Conservation (phyloP, 2,329 filamentous ascomycete species). For the Alternaria triticina region DNA sequence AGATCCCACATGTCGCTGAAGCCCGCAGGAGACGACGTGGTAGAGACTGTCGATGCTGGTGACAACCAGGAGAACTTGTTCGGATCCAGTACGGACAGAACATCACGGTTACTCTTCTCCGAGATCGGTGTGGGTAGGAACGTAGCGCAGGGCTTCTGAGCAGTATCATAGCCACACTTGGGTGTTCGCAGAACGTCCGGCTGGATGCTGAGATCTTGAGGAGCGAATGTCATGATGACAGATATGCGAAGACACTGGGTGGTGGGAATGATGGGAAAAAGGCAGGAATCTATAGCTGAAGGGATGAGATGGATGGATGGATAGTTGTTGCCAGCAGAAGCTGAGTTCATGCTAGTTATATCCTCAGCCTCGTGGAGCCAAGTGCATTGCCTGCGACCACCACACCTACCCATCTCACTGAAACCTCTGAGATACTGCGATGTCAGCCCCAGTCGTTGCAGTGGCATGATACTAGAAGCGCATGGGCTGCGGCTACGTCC, state of each 20-base stretch:
- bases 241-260: neutral
- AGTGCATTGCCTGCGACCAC: neutral
- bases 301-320: neutral
- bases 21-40: neutral
- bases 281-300: neutral
- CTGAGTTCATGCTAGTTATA: neutral
- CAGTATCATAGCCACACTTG: neutral
- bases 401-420: neutral
- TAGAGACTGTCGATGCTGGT: neutral
- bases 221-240: neutral
- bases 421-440: neutral
- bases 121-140: neutral
- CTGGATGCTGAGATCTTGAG: neutral
- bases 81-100: neutral
- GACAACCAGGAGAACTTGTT: neutral
- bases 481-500: neutral
- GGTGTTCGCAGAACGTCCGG: neutral
- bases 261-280: neutral
- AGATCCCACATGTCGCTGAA: neutral
- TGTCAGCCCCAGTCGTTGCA: neutral
- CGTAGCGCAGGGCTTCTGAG: neutral
- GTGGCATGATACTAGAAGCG: neutral
- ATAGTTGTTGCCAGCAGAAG: neutral
- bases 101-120: neutral
- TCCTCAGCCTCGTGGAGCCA: neutral